Evolutionary conservation across 208 protist genomes (phyloP).

Genomic region (Crithidia thermophila): DNA sequence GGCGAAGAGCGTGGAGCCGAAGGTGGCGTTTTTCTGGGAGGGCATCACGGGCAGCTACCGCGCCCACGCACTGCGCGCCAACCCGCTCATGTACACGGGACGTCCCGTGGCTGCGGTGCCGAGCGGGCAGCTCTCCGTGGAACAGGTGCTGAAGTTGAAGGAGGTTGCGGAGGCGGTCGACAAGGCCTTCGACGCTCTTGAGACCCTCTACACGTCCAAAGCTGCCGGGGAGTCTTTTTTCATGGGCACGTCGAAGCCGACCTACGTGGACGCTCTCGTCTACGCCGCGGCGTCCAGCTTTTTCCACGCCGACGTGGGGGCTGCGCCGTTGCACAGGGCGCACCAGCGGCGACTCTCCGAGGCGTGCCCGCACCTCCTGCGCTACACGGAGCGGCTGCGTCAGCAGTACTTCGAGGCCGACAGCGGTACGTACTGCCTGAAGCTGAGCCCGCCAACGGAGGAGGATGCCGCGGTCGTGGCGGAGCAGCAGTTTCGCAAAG

Average conservation of each 20-base stretch:
- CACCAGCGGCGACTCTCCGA: conserved; percentile 53
- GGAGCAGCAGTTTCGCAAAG: conserved; percentile 59
- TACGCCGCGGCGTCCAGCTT: conserved; percentile 79
- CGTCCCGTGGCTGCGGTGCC: conserved; percentile 14
- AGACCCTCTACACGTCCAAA: conserved; percentile 40
- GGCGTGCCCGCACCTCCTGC: conserved; percentile 58
- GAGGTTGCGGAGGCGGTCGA: conserved; percentile 57
- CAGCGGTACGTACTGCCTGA: conserved; percentile 66
- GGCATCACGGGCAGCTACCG: conserved; percentile 59
- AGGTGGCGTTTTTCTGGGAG: conserved; percentile 68
- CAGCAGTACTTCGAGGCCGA: conserved; percentile 80
- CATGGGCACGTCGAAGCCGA: conserved; percentile 58
- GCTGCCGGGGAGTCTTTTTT: conserved; percentile 52
- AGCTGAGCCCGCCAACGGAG: conserved; percentile 20
- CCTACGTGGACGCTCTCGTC: conserved; percentile 64
- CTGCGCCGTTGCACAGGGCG: not conserved
- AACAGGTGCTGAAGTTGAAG: conserved; percentile 35
- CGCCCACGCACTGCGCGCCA: conserved; percentile 41
- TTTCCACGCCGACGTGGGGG: conserved; percentile 68
- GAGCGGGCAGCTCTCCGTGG: conserved; percentile 21
- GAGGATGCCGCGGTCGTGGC: conserved; percentile 2
- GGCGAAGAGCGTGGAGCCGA: conserved; percentile 56
- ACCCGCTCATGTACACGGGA: conserved; percentile 44
- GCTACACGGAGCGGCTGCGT: conserved; percentile 80
- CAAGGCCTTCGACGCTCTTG: conserved; percentile 52